Evolutionary conservation across 169 alveolate species (phyloP), one percentile per base, ranked within the genome.

Genomic region (Cytauxzoon felis): DNA sequence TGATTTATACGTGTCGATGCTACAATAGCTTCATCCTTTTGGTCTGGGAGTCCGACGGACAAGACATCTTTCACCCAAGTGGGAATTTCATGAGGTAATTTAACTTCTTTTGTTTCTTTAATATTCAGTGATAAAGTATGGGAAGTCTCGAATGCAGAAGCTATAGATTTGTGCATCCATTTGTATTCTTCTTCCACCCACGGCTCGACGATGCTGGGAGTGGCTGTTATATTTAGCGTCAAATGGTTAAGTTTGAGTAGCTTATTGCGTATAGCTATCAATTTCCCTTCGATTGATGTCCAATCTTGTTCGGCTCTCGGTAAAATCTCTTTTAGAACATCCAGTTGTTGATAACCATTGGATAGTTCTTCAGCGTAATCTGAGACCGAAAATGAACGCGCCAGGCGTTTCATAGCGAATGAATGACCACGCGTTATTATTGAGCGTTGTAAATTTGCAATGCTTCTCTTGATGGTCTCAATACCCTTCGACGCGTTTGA

Each of bases 1-100:
- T 73, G 73, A 69, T 87, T 87, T 26, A 81, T 88, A 40, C 57
- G 72, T 18, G 92, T 78, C 30, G 92, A 88, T 9, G 61, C 76
- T 13, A 66, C 76, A 4, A 76, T 66, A 19, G 61, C 72, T 38
- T 66, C 80, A 45, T 64, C 49, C 26, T 32, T 21, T n/a, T n/a
- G n/a, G 5, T 58, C 19, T 3, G n/a, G 13, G 24, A 42, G 27
- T 3, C 50, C 60, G 11, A 50, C 59, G 9, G 36, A 19, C 6
- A 76, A 24, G 4, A 66, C 30, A 23, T 76, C 79, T 30, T 33
- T 13, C 4, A 65, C 80, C 86, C 80, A 76, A n/a, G n/a, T n/a
- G n/a, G n/a, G n/a, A n/a, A n/a, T n/a, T n/a, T n/a, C n/a, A n/a
- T n/a, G 45, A 13, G 45, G n/a, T 13, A 13, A 38, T 38, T 13